Conservation (phyloP, 768 basidiomycete genomes). For the Sporobolomyces phaffii region DNA sequence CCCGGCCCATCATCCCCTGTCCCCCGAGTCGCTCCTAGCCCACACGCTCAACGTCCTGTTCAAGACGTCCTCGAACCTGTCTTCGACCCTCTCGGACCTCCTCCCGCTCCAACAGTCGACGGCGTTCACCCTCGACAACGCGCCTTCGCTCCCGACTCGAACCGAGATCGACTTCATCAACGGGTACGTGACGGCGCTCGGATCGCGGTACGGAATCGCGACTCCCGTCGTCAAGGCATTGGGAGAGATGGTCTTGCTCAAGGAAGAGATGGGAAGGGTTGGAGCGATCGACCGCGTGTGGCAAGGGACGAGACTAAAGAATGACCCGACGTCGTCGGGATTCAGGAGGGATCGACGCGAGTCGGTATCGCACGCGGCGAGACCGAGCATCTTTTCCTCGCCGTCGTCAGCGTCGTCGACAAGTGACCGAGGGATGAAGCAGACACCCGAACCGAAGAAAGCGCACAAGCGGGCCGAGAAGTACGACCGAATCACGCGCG, state of each 20-base stretch:
- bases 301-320: neutral
- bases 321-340: neutral
- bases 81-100: conserved; percentile 74
- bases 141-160: conserved; percentile 26
- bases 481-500: conserved; percentile 1
- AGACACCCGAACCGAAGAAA: neutral
- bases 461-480: neutral
- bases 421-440: neutral
- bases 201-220: conserved; percentile 54
- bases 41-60: conserved; percentile 60
- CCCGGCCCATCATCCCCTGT: conserved; percentile 50
- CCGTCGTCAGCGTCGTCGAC: neutral
- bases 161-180: conserved; percentile 81
- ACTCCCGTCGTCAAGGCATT: conserved; percentile 52
- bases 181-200: conserved; percentile 68
- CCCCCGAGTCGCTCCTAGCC: conserved; percentile 51
- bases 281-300: conserved; percentile 33
- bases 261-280: conserved; percentile 35
- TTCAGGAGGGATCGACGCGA: neutral
- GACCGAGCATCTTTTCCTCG: neutral
- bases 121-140: conserved; percentile 1
- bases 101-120: conserved; percentile 32
- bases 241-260: conserved; percentile 44
- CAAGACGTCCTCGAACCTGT: conserved; percentile 62
- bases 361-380: too few relatives aligned